Evolutionary conservation across 2,329 filamentous ascomycete species (phyloP), one percentile per base, ranked within the genome.

Genomic region (Xylariaceae sp.): DNA sequence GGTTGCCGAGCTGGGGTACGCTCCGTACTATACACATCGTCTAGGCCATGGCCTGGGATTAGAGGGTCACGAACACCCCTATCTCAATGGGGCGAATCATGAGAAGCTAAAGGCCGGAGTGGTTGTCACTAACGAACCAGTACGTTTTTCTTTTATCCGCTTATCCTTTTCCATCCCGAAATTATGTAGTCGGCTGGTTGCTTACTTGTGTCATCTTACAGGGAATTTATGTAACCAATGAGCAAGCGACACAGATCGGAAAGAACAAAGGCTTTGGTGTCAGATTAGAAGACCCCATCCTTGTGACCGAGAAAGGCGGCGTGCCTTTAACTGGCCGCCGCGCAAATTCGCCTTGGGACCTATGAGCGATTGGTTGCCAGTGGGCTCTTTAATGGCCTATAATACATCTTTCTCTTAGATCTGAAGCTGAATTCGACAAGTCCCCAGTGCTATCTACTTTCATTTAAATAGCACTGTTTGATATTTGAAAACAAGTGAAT

Each of bases 221-320:
- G 59, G 60, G 60, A 5, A 63, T 61, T 4, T 62, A 63, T 21
- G 60, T 62, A n/a, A 62, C 60, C 7, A 53, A 53, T 14, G 59
- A 63, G 40, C 60, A 63, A 32, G 60, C 59, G 3, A 44, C 37
- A 11, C 40, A 45, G 20, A 46, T 63, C 29, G 59, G 59, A 1
- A 55, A 52, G 39, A 42, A 47, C 6, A 23, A 34, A 10, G 60
- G 59, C 7, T 63, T 63, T 21, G 60, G 60, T 11, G 54, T 62
- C 14, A 52, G 60, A 22, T 50, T 60, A 2, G 60, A 62, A 39
- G 60, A 63, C 35, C 58, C 60, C 2, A 59, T 63, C 11, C 48
- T 61, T 12, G 58, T 63, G 3, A 59, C 59, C 2, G 53, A 54
- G 40, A 43, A 56, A 1, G 60, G 59, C 3, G 59, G 60, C 6